A percentile compares a stretch with the other conserved stretches of the same genome.
phyloP scores from a whole-genome alignment of 345 rosid genomes.

The Balakata baccata region DNA sequence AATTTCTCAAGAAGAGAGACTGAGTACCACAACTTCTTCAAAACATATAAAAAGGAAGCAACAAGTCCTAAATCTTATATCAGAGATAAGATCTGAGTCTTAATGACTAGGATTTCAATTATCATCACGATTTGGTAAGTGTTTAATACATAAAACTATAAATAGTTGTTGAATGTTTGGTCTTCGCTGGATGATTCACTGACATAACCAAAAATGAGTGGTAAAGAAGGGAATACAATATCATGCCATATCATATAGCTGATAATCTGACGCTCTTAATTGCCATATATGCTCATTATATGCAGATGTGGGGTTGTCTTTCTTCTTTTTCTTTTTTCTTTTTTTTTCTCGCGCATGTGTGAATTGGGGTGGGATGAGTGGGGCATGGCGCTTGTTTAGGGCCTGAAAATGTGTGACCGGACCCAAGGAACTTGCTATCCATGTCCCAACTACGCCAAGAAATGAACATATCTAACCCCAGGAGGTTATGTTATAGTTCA shows the following conservation, averaged over 20 bases:
- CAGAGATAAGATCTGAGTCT: constrained; percentile 3
- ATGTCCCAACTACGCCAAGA: background rate
- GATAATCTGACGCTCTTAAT: constrained; percentile 2
- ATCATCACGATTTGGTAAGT: constrained; percentile 11
- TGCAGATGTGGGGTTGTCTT: background rate
- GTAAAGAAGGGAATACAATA: background rate
- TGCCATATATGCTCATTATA: constrained; percentile 1
- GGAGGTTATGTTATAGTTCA: background rate
- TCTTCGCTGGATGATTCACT: background rate
- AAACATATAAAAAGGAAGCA: background rate
- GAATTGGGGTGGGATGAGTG: background rate
- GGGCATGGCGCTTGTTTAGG: background rate
- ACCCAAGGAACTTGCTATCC: background rate
- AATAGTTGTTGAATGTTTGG: background rate
- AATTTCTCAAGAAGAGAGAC: background rate
- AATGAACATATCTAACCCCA: background rate
- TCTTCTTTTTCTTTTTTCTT: background rate
- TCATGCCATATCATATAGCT: background rate
- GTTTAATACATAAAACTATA: background rate
- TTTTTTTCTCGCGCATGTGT: background rate
- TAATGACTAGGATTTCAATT: constrained; percentile 8
- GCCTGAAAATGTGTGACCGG: background rate
- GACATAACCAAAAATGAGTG: background rate
- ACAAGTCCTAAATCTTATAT: background rate
- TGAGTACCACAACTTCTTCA: background rate